Evolutionary conservation across 345 rosid species (phyloP).

Genomic region (Salix brachista): DNA sequence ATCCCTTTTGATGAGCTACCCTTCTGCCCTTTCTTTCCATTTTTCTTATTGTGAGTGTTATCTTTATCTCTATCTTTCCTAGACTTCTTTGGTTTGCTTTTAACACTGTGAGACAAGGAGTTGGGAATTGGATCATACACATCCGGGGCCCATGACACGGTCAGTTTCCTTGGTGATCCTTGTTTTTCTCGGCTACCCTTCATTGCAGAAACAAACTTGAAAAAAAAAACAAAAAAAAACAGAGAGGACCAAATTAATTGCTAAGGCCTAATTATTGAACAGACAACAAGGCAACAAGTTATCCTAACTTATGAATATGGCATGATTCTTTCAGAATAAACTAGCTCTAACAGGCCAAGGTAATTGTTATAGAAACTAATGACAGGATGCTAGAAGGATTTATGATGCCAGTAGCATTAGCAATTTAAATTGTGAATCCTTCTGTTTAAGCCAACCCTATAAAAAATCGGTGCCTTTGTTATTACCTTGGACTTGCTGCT

Average conservation of each 20-base stretch:
- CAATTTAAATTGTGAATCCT: no score
- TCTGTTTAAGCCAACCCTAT: no score
- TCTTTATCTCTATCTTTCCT: conserved; percentile 44
- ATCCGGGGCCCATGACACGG: conserved; percentile 79
- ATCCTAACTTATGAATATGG: background rate
- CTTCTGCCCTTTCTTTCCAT: conserved; percentile 71
- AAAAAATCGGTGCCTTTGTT: no score
- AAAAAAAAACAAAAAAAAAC: background rate
- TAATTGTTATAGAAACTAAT: no score
- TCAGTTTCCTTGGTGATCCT: conserved; percentile 37
- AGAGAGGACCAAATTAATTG: background rate
- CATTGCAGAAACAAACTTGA: conserved; percentile 65
- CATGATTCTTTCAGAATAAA: no score
- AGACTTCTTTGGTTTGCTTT: conserved; percentile 51
- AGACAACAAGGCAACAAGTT: background rate
- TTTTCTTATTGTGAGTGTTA: conserved; percentile 41
- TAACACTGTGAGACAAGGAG: conserved; percentile 54
- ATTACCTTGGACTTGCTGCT: no score
- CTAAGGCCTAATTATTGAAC: background rate
- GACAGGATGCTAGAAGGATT: no score
- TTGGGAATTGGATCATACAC: conserved; percentile 89
- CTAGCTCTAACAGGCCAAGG: no score
- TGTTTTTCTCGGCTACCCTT: conserved; percentile 79
- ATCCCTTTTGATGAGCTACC: conserved; percentile 48
- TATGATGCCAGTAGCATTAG: no score